phyloP scores from a whole-genome alignment of 23 red algal genomes.

The Gracilaria gracilis region DNA sequence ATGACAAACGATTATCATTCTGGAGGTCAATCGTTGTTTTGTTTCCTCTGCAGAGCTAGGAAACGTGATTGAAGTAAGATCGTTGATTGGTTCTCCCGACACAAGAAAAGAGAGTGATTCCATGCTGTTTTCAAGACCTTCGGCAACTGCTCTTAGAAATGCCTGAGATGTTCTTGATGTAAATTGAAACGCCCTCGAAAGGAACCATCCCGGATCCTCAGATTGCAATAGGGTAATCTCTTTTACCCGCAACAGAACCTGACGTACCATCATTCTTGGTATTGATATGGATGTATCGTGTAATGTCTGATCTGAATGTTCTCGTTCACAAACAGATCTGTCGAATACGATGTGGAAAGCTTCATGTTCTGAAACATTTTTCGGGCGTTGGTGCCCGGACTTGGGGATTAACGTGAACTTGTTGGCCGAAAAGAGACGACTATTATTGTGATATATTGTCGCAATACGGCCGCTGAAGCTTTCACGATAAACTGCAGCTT shows the following conservation, averaged over 20 bases:
- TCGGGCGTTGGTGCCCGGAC: background rate
- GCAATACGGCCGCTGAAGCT: conserved; percentile 29
- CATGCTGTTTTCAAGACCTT: conserved; percentile 8
- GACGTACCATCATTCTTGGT: background rate
- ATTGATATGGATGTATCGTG: background rate
- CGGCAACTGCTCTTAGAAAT: conserved; percentile 6
- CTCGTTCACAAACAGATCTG: background rate
- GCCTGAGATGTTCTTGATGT: conserved; percentile 25
- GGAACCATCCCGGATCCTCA: conserved; percentile 35
- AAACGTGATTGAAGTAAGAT: background rate
- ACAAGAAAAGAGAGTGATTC: conserved; percentile 13
- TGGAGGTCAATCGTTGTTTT: background rate
- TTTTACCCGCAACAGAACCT: background rate
- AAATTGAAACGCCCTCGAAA: conserved; percentile 39
- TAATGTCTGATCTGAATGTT: background rate
- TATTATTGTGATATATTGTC: conserved; percentile 27
- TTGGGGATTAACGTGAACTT: conserved; percentile 22
- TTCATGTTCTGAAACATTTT: background rate
- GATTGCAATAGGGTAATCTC: conserved; percentile 21
- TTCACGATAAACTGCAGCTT: conserved; percentile 24
- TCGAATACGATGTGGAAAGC: background rate
- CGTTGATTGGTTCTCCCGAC: background rate
- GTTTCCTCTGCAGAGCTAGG: background rate
- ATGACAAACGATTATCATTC: background rate
- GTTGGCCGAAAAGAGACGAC: background rate